A percentile compares a stretch with the other conserved stretches of the same genome.
Evolutionary conservation across 2,329 filamentous ascomycete species (phyloP).

Genomic region (Aspergillus sp.): DNA sequence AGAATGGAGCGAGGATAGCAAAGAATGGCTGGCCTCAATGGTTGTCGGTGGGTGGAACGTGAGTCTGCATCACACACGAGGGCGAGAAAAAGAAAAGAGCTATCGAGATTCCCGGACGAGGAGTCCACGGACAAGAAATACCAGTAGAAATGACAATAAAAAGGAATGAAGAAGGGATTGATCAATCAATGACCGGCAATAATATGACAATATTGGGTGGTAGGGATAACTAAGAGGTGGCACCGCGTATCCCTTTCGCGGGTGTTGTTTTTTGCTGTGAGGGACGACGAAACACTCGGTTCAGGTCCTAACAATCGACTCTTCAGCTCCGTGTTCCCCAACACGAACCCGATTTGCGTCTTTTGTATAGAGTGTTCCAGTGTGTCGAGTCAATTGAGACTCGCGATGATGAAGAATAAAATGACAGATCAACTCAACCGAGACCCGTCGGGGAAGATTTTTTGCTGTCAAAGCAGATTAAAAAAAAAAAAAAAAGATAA

Average conservation of each 20-base stretch:
- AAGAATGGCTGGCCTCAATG: not conserved
- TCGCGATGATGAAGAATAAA: not conserved
- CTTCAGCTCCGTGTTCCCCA: no score
- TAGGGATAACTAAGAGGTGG: no score
- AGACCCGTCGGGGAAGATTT: not conserved
- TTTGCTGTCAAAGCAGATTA: slow-evolving; percentile 1
- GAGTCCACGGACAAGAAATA: not conserved
- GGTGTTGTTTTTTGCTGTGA: no score
- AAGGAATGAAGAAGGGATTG: not conserved
- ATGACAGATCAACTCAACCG: not conserved
- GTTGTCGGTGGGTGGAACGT: not conserved
- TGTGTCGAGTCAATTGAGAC: not conserved
- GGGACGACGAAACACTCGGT: no score
- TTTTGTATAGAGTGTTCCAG: not conserved
- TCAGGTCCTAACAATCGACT: no score
- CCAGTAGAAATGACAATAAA: not conserved
- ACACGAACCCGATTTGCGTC: no score
- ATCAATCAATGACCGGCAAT: not conserved
- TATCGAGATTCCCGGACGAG: not conserved
- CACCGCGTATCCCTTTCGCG: no score
- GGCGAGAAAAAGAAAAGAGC: not conserved
- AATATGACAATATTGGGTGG: no score
- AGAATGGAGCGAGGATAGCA: not conserved
- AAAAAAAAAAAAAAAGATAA: no score
- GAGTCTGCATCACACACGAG: not conserved